phyloP scores from a whole-genome alignment of 2,329 filamentous ascomycete genomes.

The Tolypocladium tundrense region DNA sequence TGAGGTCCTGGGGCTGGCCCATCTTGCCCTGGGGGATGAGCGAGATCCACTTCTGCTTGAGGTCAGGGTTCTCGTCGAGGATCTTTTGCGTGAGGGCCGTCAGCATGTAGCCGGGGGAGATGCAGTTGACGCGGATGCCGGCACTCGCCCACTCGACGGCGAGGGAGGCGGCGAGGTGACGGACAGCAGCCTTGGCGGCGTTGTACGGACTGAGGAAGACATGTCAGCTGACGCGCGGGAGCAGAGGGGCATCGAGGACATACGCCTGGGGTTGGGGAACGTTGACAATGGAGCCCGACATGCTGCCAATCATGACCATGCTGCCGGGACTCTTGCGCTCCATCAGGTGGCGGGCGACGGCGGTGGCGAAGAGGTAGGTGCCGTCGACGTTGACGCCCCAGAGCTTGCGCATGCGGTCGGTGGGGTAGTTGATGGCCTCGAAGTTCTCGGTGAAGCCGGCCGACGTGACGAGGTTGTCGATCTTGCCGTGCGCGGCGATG shows the following conservation, averaged over 20 bases:
- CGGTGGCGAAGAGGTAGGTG: constrained; percentile 79
- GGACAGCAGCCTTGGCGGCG: constrained; percentile 81
- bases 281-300: constrained; percentile 90
- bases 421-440: constrained; percentile 80
- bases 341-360: constrained; percentile 82
- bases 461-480: constrained; percentile 90
- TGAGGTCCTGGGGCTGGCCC: constrained; percentile 82
- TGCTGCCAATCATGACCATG: constrained; percentile 92
- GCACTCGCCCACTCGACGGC: constrained; percentile 89
- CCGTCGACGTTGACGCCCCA: constrained; percentile 92
- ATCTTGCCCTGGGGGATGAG: constrained; percentile 90
- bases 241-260: constrained; percentile 12
- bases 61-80: constrained; percentile 81
- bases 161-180: constrained; percentile 76
- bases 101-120: constrained; percentile 93
- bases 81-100: constrained; percentile 94
- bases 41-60: constrained; percentile 83
- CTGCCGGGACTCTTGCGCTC: constrained; percentile 67
- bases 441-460: constrained; percentile 96
- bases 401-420: constrained; percentile 84
- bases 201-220: constrained; percentile 62
- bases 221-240: not conserved
- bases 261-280: constrained; percentile 83
- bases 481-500: constrained; percentile 55
- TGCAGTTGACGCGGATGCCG: constrained; percentile 88